These are phyloP conservation scores for Juglanconis sp. DNA, from an alignment of 2,329 filamentous ascomycete genomes.

Conservation along the genomic window DNA sequence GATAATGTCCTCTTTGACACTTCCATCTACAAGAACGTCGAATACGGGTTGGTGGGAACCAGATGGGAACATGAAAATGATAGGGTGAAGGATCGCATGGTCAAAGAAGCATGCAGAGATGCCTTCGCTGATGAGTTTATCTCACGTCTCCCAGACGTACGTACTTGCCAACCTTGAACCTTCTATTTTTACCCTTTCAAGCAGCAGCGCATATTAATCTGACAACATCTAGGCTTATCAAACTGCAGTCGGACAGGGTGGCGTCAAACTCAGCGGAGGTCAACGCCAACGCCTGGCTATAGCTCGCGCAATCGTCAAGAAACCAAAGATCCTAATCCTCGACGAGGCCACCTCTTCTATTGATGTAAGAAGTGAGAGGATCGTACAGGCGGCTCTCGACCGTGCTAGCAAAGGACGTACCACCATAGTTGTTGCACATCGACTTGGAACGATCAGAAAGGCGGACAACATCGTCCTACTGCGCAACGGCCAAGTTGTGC, in stretches of 20 bases:
- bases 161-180: not conserved
- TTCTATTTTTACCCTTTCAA: slow-evolving; percentile 11
- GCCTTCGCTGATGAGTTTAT: slow-evolving; percentile 71
- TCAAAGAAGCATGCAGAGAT: slow-evolving; percentile 62
- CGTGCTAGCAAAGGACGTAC: slow-evolving; percentile 53
- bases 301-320: slow-evolving; percentile 40
- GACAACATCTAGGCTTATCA: slow-evolving; percentile 55
- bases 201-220: not conserved
- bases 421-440: slow-evolving; percentile 62
- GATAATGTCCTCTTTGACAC: slow-evolving; percentile 44
- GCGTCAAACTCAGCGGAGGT: slow-evolving; percentile 70
- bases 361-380: slow-evolving; percentile 37
- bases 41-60: slow-evolving; percentile 45
- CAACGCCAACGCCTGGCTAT: slow-evolving; percentile 74
- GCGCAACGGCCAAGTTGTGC: slow-evolving; percentile 52
- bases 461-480: slow-evolving; percentile 65
- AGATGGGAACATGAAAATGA: slow-evolving; percentile 33
- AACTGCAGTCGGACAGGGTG: slow-evolving; percentile 74
- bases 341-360: slow-evolving; percentile 64
- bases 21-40: slow-evolving; percentile 52
- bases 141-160: slow-evolving; percentile 54
- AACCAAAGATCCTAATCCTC: slow-evolving; percentile 54
- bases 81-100: slow-evolving; percentile 50
- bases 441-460: slow-evolving; percentile 52
- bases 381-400: slow-evolving; percentile 53